Base-by-base conservation (phyloP, 805 yeast species). In the Pichia thaimueangensis region DNA sequence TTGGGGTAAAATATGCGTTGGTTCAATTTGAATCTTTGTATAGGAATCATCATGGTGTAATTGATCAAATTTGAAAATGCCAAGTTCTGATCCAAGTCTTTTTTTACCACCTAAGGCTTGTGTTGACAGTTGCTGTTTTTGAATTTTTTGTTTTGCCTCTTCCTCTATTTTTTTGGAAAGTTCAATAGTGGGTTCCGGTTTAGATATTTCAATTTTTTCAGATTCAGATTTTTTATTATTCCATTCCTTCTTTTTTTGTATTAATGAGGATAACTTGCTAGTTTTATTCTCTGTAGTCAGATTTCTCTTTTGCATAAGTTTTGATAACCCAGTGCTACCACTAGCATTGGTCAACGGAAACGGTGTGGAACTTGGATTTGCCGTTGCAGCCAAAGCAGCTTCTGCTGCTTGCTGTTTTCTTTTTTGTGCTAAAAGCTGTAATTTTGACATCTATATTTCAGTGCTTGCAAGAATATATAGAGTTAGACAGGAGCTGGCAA, bases 391-490 rank as follows among this genome's bases (percentile, higher is more conserved):
- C 8, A 11, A 6, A 10, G 27, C 11, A 30, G 30, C 16, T 30
- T 30, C 35, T n/a, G 39, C 20, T 15, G 39, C 39, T 20, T 31
- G 30, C 5, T 17, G 30, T 15, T 43, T 39, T 30, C 41, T 34
- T 34, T 42, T 39, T 17, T 39, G 36, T 4, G 53, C 50, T 3
- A 52, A 28, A n/a, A 37, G 39, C 24, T 51, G 53, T 19, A 52
- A 13, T 42, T 52, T 52, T 2, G 55, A 52, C 50, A 51, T 48
- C n/a, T n/a, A n/a, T n/a, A n/a, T n/a, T n/a, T n/a, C n/a, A n/a
- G n/a, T n/a, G n/a, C n/a, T n/a, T n/a, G n/a, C n/a, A n/a, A n/a
- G n/a, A n/a, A n/a, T n/a, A n/a, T n/a, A n/a, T n/a, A n/a, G n/a
- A n/a, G n/a, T n/a, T n/a, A n/a, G n/a, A n/a, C n/a, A n/a, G n/a